A percentile compares a stretch with the other conserved stretches of the same genome.
phyloP scores from a whole-genome alignment of 2,329 filamentous ascomycete species.

The Phoma herbarum region DNA sequence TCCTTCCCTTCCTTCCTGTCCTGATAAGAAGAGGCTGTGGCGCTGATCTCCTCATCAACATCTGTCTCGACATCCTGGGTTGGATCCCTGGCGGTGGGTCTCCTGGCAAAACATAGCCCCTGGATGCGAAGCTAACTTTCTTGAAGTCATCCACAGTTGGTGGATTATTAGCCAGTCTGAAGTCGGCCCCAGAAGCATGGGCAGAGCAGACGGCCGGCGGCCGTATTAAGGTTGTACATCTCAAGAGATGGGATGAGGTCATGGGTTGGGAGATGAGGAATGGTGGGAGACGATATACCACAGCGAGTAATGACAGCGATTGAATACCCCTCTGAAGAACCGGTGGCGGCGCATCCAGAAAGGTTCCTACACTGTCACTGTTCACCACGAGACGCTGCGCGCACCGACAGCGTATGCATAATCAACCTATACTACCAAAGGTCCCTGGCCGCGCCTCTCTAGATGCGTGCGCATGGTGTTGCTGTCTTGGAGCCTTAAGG shows the following conservation, averaged over 20 bases:
- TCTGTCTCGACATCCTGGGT: constrained; percentile 49
- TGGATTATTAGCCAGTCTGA: constrained; percentile 37
- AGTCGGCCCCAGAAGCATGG: constrained; percentile 17
- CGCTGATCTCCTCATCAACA: constrained; percentile 54
- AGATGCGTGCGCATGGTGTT: too few relatives aligned
- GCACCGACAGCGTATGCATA: too few relatives aligned
- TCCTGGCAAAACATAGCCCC: background rate
- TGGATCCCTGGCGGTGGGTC: constrained; percentile 27
- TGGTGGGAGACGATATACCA: background rate
- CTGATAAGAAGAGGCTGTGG: constrained; percentile 52
- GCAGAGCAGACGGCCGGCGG: constrained; percentile 12
- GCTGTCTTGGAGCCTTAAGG: too few relatives aligned
- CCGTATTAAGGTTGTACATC: background rate
- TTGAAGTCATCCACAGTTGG: constrained; percentile 42
- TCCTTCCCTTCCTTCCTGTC: constrained; percentile 53
- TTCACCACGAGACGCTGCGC: too few relatives aligned
- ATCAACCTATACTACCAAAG: too few relatives aligned
- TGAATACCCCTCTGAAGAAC: too few relatives aligned
- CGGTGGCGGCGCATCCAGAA: too few relatives aligned
- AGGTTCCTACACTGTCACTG: too few relatives aligned
- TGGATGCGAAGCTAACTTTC: constrained; percentile 15
- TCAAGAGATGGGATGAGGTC: background rate
- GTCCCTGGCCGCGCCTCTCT: too few relatives aligned
- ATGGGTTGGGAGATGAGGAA: constrained; percentile 9
- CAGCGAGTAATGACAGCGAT: background rate